Evolutionary conservation across 371 early-diverging fungal genomes (phyloP), one percentile per base, ranked within the genome.

Genomic region (Gilbertella persicaria): DNA sequence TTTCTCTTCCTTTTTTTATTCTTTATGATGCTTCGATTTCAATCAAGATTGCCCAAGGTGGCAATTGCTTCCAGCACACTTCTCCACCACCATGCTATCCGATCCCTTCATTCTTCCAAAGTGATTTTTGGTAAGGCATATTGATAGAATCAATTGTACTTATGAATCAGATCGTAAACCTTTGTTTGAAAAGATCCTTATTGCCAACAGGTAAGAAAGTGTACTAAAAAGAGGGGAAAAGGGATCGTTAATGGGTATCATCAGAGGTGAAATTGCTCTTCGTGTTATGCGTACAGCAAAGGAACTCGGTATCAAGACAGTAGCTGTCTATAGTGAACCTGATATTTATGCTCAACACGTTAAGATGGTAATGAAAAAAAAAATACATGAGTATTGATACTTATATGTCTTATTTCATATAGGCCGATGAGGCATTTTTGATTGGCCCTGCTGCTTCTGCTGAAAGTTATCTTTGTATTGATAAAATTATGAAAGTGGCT

Each of bases 271-370:
- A 66, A 92, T 94, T 50, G 94, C 94, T n/a, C 86, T 87, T 67
- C 88, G 94, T 49, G 89, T 94, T 20, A 91, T 92, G 75, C 75
- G 82, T 21, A 92, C 94, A 5, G 93, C 94, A 29, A 88, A 89
- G 55, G 80, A 87, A 56, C 78, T 98, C 50, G 97, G 97, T 48
- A 92, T 98, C 80, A 88, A 92, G 71, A 94, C 96, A 7, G 97
- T 97, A 3, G 94, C 97, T 5, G 91, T 98, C 16, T 97, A 96
- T 73, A 91, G 92, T 58, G 96, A 96, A 52, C 91, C 95, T 8
- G 98, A 98, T 73, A 80, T 76, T 14, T 63, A 94, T 58, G 80
- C 94, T 8, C 80, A 92, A 65, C 92, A 92, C 60, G 90, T 87
- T 40, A 77, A 85, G 62, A 79, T 89, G 87, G 88, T 79, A 73